phyloP scores from a whole-genome alignment of 129 eudicot genomes.

The Sambucus nigra region DNA sequence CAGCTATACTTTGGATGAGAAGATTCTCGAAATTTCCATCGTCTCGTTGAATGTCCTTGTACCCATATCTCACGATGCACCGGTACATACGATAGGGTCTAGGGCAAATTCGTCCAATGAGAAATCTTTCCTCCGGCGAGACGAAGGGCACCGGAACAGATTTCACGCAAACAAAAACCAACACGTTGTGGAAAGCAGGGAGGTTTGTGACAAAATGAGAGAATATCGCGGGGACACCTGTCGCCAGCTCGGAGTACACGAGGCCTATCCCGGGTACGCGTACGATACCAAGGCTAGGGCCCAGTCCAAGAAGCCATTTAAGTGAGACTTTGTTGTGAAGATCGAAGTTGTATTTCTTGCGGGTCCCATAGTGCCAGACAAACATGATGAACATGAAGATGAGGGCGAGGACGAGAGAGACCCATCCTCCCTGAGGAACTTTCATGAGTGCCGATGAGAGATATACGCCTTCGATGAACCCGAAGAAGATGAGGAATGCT shows the following conservation, averaged over 20 bases:
- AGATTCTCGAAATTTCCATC: conserved; percentile 77
- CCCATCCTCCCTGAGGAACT: conserved; percentile 98
- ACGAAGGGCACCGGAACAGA: conserved; percentile 82
- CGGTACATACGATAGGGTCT: conserved; percentile 93
- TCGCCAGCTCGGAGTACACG: conserved; percentile 82
- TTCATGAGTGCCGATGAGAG: conserved; percentile 59
- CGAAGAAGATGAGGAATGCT: conserved; percentile 47
- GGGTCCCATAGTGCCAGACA: conserved; percentile 91
- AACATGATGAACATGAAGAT: conserved; percentile 60
- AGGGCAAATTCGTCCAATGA: conserved; percentile 90
- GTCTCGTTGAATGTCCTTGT: conserved; percentile 77
- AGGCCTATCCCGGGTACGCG: conserved; percentile 98
- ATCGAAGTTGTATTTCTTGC: conserved; percentile 76
- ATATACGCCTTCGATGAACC: conserved; percentile 60
- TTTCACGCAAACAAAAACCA: conserved; percentile 89
- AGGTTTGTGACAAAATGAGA: conserved; percentile 86
- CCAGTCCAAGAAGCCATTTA: conserved; percentile 90
- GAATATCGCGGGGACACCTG: conserved; percentile 86
- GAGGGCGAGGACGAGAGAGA: conserved; percentile 56
- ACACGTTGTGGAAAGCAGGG: conserved; percentile 80
- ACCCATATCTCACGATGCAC: conserved; percentile 90
- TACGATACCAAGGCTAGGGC: conserved; percentile 91
- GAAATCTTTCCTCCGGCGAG: conserved; percentile 76
- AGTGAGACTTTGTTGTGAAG: conserved; percentile 82
- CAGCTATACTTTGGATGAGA: conserved; percentile 78